These are phyloP conservation scores for Pyrenochaeta sp. DNA, from an alignment of 2,329 filamentous ascomycete species.

Conservation along the genomic window DNA sequence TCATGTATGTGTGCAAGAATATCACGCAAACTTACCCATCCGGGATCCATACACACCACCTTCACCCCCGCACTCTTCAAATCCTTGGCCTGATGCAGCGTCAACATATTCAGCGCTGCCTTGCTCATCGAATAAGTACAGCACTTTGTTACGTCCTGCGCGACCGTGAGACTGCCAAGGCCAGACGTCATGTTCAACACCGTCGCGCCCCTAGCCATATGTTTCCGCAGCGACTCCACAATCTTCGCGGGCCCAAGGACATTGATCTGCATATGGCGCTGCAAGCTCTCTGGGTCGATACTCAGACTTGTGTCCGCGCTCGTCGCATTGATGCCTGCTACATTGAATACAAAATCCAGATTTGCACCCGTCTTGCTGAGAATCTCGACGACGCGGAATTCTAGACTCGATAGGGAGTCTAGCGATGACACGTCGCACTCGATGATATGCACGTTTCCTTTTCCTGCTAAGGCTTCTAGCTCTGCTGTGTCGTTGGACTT, in stretches of 20 bases:
- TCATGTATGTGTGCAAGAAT: background rate
- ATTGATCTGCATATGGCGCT: slow-evolving; percentile 56
- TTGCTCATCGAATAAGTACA: slow-evolving; percentile 55
- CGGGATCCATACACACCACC: slow-evolving; percentile 55
- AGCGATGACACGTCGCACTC: slow-evolving; percentile 50
- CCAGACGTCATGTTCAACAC: slow-evolving; percentile 49
- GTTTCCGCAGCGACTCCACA: slow-evolving; percentile 48
- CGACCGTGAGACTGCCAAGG: slow-evolving; percentile 42
- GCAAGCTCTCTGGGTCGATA: slow-evolving; percentile 48
- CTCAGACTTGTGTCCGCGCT: slow-evolving; percentile 50
- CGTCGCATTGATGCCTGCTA: slow-evolving; percentile 53
- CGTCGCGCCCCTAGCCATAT: slow-evolving; percentile 40
- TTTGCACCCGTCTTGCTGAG: slow-evolving; percentile 45
- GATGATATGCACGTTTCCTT: slow-evolving; percentile 49
- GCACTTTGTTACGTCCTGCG: slow-evolving; percentile 43
- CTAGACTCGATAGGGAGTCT: slow-evolving; percentile 45
- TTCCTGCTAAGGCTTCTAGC: slow-evolving; percentile 33
- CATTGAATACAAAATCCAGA: slow-evolving; percentile 54
- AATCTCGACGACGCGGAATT: slow-evolving; percentile 45
- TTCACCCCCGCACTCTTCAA: slow-evolving; percentile 38
- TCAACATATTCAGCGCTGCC: slow-evolving; percentile 56
- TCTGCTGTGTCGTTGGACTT: slow-evolving; percentile 37
- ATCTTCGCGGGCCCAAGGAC: slow-evolving; percentile 59
- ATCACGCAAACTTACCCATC: slow-evolving; percentile 46
- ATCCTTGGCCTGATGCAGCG: slow-evolving; percentile 52